Base-by-base conservation (phyloP, 1,284 basidiomycete species). In the Cutaneotrichosporon cutaneum region DNA sequence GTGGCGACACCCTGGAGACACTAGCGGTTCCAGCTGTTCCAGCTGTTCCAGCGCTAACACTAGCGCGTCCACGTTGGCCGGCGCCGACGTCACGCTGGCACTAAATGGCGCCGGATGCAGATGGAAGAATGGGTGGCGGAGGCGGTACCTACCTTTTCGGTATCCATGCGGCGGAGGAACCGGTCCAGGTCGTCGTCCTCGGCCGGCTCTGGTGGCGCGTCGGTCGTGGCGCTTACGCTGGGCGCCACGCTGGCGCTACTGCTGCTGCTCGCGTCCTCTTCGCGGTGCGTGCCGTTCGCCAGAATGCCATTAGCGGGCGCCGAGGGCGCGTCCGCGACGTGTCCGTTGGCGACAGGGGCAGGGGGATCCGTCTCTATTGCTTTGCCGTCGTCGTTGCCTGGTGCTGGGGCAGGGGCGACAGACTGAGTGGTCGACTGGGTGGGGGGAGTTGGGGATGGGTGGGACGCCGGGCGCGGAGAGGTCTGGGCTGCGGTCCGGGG, bases 61-160 rank as follows among this genome's bases (percentile, higher is more conserved):
- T n/a, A n/a, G n/a, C n/a, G 50, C 27, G 18, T 13, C 30, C 13
- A 7, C 27, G 47, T 13, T 22, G 10, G 48, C 18, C 24, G 51
- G 14, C 51, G 24, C 18, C 30, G 18, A 35, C 32, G 30, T 35
- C 27, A 53, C 16, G 18, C 30, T 6, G 45, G 11, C n/a, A 48
- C 26, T 8, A 10, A 18, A 30, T 26, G 27, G 26, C 48, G 48
- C 24, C 24, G 11, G 45, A 48, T 30, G 7, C 11, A 24, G 13
- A n/a, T 27, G 47, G 14, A 26, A 26, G 10, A 27, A 26, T n/a
- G 30, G 16, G 26, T 52, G 32, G 30, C 32, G 27, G 50, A 33
- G 30, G 18, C 11, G 33, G n/a, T 7, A 68, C 73, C 56, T 62
- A 78, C 76, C 73, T 77, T 76, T 55, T 78, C 77, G 68, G 77